Percentiles rank a stretch among this genome's conserved stretches.
These are phyloP conservation scores for Madurella mycetomatis DNA, from an alignment of 2,329 filamentous ascomycete genomes.

Conservation along the genomic window DNA sequence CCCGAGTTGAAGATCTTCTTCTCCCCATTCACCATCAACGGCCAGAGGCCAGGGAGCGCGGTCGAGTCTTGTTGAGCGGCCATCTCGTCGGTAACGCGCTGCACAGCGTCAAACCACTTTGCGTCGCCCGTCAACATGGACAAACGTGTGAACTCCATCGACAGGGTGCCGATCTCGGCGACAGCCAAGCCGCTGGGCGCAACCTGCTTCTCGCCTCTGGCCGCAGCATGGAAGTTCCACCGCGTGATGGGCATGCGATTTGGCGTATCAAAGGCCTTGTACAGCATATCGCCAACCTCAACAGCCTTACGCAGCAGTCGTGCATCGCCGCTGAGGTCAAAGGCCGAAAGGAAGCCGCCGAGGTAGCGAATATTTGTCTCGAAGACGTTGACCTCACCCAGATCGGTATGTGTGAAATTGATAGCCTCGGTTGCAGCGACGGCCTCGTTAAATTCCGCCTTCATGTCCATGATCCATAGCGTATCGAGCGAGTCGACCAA, in stretches of 20 bases:
- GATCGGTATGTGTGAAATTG: conserved; percentile 42
- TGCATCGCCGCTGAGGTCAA: conserved; percentile 26
- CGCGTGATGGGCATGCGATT: conserved; percentile 49
- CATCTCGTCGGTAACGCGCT: conserved; percentile 48
- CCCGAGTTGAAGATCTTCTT: conserved; percentile 39
- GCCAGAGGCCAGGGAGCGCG: conserved; percentile 67
- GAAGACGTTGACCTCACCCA: conserved; percentile 35
- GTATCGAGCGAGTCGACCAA: conserved; percentile 39
- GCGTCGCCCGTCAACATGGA: conserved; percentile 63
- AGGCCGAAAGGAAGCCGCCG: conserved; percentile 29
- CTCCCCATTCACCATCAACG: conserved; percentile 55
- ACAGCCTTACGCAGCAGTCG: conserved; percentile 39
- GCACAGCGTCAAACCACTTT: conserved; percentile 72
- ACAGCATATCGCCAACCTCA: conserved; percentile 45
- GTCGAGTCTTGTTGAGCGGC: neutral
- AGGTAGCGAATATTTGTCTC: conserved; percentile 33
- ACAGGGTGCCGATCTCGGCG: conserved; percentile 52
- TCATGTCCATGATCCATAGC: conserved; percentile 54
- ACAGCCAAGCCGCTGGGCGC: conserved; percentile 32
- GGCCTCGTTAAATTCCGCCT: conserved; percentile 47
- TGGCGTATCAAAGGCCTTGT: conserved; percentile 44
- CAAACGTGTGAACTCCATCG: conserved; percentile 65
- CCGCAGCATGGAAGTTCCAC: conserved; percentile 44
- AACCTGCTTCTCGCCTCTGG: conserved; percentile 29
- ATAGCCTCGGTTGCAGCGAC: conserved; percentile 41